A percentile compares a stretch with the other conserved stretches of the same genome.
Conservation (phyloP, 345 rosid species). For the Rhodamnia argentea region DNA sequence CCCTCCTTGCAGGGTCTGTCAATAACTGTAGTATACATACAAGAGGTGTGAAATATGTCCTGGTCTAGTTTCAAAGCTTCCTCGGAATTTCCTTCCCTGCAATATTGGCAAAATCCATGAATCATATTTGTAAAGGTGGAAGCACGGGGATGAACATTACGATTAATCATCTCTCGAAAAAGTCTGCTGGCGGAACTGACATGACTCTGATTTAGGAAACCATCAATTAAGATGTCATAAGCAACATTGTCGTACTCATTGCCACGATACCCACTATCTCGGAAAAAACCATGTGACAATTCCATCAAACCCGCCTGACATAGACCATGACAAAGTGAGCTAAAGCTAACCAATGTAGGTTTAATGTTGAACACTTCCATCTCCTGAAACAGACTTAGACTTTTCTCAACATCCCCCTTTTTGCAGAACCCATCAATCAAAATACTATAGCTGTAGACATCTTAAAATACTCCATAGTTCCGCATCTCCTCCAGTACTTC, state of each 20-base stretch:
- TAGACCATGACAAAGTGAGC: slow-evolving; percentile 18
- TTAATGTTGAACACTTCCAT: slow-evolving; percentile 18
- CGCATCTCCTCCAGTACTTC: slow-evolving; percentile 40
- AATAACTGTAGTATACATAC: slow-evolving; percentile 29
- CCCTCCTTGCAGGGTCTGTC: slow-evolving; percentile 23
- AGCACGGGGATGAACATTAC: slow-evolving; percentile 16
- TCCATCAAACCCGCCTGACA: slow-evolving; percentile 24
- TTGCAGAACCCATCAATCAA: slow-evolving; percentile 41
- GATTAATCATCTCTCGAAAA: slow-evolving; percentile 23
- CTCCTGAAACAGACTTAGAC: slow-evolving; percentile 25
- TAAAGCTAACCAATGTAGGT: slow-evolving; percentile 32
- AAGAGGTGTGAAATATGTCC: slow-evolving; percentile 22
- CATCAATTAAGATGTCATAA: slow-evolving; percentile 25
- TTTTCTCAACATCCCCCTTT: slow-evolving; percentile 23
- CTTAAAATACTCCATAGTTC: slow-evolving; percentile 17
- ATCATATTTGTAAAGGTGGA: slow-evolving; percentile 20
- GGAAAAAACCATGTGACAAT: slow-evolving; percentile 8
- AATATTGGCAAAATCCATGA: slow-evolving; percentile 35
- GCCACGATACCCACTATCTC: slow-evolving; percentile 17
- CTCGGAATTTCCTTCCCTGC: slow-evolving; percentile 23
- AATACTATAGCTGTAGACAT: slow-evolving; percentile 38
- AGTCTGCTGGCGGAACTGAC: slow-evolving; percentile 25
- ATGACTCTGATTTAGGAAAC: slow-evolving; percentile 23
- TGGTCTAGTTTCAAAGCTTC: slow-evolving; percentile 19
- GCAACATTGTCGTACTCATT: slow-evolving; percentile 19